Base-by-base conservation (phyloP, 2,329 filamentous ascomycete genomes). In the Stenocarpella maydis region DNA sequence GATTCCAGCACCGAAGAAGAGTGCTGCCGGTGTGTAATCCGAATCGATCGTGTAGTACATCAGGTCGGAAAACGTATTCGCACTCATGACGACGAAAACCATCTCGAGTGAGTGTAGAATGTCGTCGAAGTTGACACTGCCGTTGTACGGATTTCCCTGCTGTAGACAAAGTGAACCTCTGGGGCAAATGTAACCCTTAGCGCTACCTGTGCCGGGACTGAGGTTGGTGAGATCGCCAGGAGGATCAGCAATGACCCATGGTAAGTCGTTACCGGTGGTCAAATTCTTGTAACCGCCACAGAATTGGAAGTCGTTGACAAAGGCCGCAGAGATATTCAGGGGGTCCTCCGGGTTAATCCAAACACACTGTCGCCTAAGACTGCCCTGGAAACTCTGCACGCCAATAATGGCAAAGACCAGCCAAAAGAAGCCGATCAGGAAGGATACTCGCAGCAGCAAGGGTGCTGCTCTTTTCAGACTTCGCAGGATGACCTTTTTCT, bases 31-130 rank as follows among this genome's bases (percentile, higher is more conserved):
- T 8, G 97, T 87, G 75, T 97, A 98, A 78, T 99, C 96, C 31
- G 93, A 97, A 76, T 97, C 90, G 65, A 92, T 94, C 5, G 95
- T 94, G 75, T 94, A 92, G 80, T 99, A 99, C 85, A 99, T 94
- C 65, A 98, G 83, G 79, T 98, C 94, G 1, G 94, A 92, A 80
- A 97, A 99, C 0, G 96, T 99, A 78, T 99, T 99, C 60, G 94
- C 95, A 75, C 94, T 97, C 93, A 99, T 99, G 77, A 99, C 91
- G 64, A 99, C 94, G 77, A 99, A 99, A 2, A 99, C 95, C 69
- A 98, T 84, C 81, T 99, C 94, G 65, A 98, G 82, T 0, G 95
- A 98, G 73, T 98, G 91, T 37, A 93, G 82, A 49, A 99, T 97
- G 77, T 98, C 95, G 82, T 99, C 96, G 77, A 98, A 99, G 78